Base-by-base conservation (phyloP, 805 yeast genomes). In the Kluyveromyces siamensis region DNA sequence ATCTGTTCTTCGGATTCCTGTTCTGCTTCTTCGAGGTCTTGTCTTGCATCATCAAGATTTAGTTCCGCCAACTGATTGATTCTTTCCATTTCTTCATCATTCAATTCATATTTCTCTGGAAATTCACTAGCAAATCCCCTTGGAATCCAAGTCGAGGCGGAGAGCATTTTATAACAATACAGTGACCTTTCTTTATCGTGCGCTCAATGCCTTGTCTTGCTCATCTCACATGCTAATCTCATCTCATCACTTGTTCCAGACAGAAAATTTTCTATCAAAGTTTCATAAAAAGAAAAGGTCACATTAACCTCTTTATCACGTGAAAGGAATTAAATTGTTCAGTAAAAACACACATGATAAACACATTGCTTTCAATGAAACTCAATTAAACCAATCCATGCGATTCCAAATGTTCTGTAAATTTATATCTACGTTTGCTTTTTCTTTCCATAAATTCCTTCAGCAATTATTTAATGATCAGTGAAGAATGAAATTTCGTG, bases 71-170 rank as follows among this genome's bases (percentile, higher is more conserved):
- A 76, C 55, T 81, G 80, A 52, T 83, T 79, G 63, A 93, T 89
- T 69, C 97, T 78, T 49, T 80, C 91, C 87, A 93, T 83, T 69
- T 93, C 99, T 51, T 79, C 91, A 53, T 93, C 98, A 56, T 89
- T 83, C 48, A 91, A 71, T 56, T 87, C 96, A 59, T 88, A 89
- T 61, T 84, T 79, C 59, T 81, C 87, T 6, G 99, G 98, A 62
- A 83, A 87, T 66, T 90, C 97, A 37, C 95, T 79, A 27, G 99
- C 95, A 66, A 76, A 85, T 6, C 99, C 99, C 60, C 96, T 80
- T 45, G 98, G 97, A 21, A 91, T 96, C 98, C 99, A 93, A 46
- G 83, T 72, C 44, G 93, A 82, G 27, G 97, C 84, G 38, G 99
- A 88, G 54, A 91, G 84, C 96, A 90, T 89, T 35, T 17, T 42